Percentiles rank a stretch among this genome's conserved stretches.
These are phyloP conservation scores for Asterella californica DNA, from an alignment of 225 moss, liverwort and hornwort genomes.

Conservation along the genomic window DNA sequence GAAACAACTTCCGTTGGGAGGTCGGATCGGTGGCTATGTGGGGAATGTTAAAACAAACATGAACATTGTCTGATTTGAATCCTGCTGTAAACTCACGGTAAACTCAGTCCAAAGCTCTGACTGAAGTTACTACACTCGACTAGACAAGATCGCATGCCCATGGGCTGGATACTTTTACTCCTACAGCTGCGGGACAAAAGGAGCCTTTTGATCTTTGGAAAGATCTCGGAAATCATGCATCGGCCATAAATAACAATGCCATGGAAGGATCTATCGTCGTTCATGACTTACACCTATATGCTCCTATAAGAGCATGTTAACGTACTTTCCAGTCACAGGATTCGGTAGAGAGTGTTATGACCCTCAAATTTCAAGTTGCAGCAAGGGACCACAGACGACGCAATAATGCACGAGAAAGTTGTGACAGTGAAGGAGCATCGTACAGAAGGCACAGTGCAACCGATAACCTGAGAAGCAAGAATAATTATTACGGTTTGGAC, in stretches of 20 bases:
- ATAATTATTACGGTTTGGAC: constrained; percentile 1
- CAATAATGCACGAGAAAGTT: not conserved
- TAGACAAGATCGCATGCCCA: not conserved
- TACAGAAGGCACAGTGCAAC: not conserved
- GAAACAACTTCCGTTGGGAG: too few relatives aligned
- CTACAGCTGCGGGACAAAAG: not conserved
- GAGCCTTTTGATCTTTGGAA: not conserved
- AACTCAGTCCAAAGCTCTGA: too few relatives aligned
- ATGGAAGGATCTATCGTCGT: not conserved
- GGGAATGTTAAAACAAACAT: too few relatives aligned
- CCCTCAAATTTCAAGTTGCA: not conserved
- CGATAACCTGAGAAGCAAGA: constrained; percentile 2
- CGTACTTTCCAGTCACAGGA: not conserved
- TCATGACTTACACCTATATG: not conserved
- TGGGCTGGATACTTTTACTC: not conserved
- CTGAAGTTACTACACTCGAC: too few relatives aligned
- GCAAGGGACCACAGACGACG: not conserved
- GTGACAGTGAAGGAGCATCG: not conserved
- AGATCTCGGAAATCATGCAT: not conserved
- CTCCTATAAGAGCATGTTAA: not conserved
- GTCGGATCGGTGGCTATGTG: too few relatives aligned
- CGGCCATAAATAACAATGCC: not conserved
- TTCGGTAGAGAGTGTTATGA: not conserved
- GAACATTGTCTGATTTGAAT: too few relatives aligned
- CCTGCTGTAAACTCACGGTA: too few relatives aligned